A percentile compares a stretch with the other conserved stretches of the same genome.
These are phyloP conservation scores for Dendrobium officinale DNA, from an alignment of 106 monocot genomes.

Conservation along the genomic window DNA sequence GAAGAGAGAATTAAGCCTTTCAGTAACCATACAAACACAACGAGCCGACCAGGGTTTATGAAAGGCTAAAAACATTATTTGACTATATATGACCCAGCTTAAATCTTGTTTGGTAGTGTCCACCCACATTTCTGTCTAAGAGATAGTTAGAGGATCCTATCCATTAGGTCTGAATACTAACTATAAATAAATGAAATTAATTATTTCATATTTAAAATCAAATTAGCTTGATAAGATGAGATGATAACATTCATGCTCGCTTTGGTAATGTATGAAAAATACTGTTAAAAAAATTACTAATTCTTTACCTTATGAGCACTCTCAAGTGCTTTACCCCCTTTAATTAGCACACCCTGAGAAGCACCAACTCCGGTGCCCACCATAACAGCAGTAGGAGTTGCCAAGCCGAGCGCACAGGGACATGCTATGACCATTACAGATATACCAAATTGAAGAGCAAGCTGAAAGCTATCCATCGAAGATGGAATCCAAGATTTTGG, in stretches of 20 bases:
- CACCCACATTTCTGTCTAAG: background rate
- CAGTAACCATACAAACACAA: background rate
- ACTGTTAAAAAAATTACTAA: background rate
- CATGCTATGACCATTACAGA: conserved; percentile 97
- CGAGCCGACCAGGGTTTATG: background rate
- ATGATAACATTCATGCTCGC: background rate
- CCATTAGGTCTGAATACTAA: background rate
- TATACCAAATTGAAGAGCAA: conserved; percentile 93
- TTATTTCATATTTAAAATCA: background rate
- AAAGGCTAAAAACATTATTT: background rate
- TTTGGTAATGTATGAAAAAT: too few relatives aligned
- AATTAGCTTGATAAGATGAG: background rate
- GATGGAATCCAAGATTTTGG: conserved; percentile 81
- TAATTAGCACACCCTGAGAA: conserved; percentile 90
- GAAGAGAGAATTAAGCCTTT: background rate
- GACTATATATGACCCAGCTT: background rate
- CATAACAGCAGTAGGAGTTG: conserved; percentile 99
- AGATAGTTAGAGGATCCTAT: background rate
- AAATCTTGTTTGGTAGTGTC: background rate
- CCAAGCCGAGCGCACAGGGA: conserved; percentile 88
- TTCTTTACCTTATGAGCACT: conserved; percentile 73
- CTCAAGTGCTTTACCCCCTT: conserved; percentile 95
- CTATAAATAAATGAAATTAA: background rate
- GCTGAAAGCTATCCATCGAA: conserved; percentile 90
- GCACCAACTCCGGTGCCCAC: conserved; percentile 97